A percentile compares a stretch with the other conserved stretches of the same genome.
phyloP scores from a whole-genome alignment of 2,329 filamentous ascomycete species.

The Fusarium chaquense region DNA sequence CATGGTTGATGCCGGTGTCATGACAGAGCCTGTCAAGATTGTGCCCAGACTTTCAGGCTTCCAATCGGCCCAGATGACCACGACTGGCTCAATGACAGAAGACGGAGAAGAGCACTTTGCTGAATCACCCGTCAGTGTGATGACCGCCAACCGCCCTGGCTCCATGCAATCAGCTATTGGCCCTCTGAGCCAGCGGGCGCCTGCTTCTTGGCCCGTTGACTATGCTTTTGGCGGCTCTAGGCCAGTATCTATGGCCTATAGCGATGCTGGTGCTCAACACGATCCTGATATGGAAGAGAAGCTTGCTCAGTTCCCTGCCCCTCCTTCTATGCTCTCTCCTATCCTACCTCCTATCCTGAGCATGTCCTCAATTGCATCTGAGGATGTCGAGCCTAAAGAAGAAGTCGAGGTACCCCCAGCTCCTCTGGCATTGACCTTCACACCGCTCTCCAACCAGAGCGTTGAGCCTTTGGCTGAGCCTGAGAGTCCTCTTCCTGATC shows the following conservation, averaged over 20 bases:
- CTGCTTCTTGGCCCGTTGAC: slow-evolving; percentile 45
- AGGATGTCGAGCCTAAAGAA: slow-evolving; percentile 59
- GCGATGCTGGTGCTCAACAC: slow-evolving; percentile 65
- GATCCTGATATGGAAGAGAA: slow-evolving; percentile 64
- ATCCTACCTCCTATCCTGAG: slow-evolving; percentile 54
- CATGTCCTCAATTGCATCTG: slow-evolving; percentile 59
- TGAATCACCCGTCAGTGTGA: slow-evolving; percentile 47
- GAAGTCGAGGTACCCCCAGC: slow-evolving; percentile 52
- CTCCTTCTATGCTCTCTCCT: slow-evolving; percentile 58
- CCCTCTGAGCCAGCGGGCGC: slow-evolving; percentile 41
- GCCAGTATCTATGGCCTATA: slow-evolving; percentile 64
- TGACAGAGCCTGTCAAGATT: slow-evolving; percentile 69
- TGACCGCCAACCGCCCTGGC: slow-evolving; percentile 52
- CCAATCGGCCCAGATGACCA: slow-evolving; percentile 20
- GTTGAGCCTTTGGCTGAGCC: slow-evolving; percentile 58
- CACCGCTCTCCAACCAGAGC: slow-evolving; percentile 52
- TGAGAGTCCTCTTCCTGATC: slow-evolving; percentile 44
- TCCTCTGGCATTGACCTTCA: slow-evolving; percentile 52
- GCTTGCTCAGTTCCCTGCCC: slow-evolving; percentile 66
- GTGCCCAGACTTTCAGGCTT: slow-evolving; percentile 27
- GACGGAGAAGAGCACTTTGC: slow-evolving; percentile 35
- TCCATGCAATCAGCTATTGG: slow-evolving; percentile 59
- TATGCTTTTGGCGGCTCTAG: slow-evolving; percentile 50
- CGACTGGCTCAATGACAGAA: slow-evolving; percentile 23
- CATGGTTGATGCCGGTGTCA: slow-evolving; percentile 71